phyloP scores from a whole-genome alignment of 441 rosid species.

The Euphorbia celastroides region DNA sequence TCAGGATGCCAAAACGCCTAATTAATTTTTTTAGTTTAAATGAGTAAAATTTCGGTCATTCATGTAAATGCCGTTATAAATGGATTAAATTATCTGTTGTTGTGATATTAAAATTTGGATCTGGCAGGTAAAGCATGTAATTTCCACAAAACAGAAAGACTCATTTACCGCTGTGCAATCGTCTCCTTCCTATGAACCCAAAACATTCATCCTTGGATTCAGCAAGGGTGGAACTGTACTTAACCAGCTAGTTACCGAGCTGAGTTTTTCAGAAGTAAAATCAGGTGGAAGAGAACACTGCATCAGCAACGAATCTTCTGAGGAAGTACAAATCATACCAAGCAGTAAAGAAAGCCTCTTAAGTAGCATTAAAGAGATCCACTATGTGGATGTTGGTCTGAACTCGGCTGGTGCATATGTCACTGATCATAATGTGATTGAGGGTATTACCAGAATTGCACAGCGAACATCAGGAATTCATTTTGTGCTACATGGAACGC shows the following conservation, averaged over 20 bases:
- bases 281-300: slow-evolving; percentile 21
- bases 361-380: slow-evolving; percentile 56
- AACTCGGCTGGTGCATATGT: slow-evolving; percentile 70
- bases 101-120: neutral
- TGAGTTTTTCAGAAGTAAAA: slow-evolving; percentile 32
- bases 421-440: slow-evolving; percentile 45
- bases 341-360: slow-evolving; percentile 42
- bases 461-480: slow-evolving; percentile 31
- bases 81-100: neutral
- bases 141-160: slow-evolving; percentile 23
- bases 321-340: slow-evolving; percentile 41
- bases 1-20: neutral
- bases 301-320: slow-evolving; percentile 14
- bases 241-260: slow-evolving; percentile 76
- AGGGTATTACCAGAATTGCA: slow-evolving; percentile 37
- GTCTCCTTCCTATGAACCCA: slow-evolving; percentile 30
- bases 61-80: neutral
- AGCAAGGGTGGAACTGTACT: slow-evolving; percentile 88
- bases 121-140: slow-evolving; percentile 38
- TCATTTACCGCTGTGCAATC: slow-evolving; percentile 12
- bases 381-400: slow-evolving; percentile 79
- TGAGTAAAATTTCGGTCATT: neutral
- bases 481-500: slow-evolving; percentile 74
- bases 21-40: neutral
- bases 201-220: slow-evolving; percentile 68